phyloP scores from a whole-genome alignment of 2,329 filamentous ascomycete species.

The Taxawa tesnikishii region DNA sequence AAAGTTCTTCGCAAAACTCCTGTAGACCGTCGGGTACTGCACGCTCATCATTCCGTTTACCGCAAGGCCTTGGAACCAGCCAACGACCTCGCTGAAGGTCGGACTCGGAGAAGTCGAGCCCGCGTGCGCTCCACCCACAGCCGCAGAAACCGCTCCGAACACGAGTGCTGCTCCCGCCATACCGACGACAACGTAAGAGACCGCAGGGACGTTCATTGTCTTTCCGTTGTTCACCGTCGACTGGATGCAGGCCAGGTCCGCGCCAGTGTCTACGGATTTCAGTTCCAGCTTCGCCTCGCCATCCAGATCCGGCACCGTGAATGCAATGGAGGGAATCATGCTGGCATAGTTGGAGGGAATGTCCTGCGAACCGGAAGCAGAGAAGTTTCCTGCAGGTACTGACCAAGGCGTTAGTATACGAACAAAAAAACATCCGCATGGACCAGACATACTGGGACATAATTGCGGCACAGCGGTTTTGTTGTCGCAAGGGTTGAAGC shows the following conservation, averaged over 20 bases:
- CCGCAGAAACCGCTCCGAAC: slow-evolving; percentile 58
- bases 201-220: slow-evolving; percentile 59
- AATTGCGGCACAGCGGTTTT: slow-evolving; percentile 57
- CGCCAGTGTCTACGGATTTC: slow-evolving; percentile 43
- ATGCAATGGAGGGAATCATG: slow-evolving; percentile 78
- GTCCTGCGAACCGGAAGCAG: slow-evolving; percentile 56
- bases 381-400: slow-evolving; percentile 66
- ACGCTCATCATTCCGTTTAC: slow-evolving; percentile 95
- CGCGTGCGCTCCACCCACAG: slow-evolving; percentile 44
- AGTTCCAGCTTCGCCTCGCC: slow-evolving; percentile 73
- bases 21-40: slow-evolving; percentile 75
- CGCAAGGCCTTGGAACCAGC: slow-evolving; percentile 87
- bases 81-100: slow-evolving; percentile 72
- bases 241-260: slow-evolving; percentile 68
- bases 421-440: background rate
- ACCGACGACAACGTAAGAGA: slow-evolving; percentile 73
- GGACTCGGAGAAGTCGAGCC: slow-evolving; percentile 59
- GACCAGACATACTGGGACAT: slow-evolving; percentile 57
- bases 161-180: slow-evolving; percentile 74
- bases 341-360: slow-evolving; percentile 61
- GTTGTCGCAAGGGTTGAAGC: slow-evolving; percentile 70
- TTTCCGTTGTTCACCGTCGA: slow-evolving; percentile 81
- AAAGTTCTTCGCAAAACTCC: slow-evolving; percentile 86
- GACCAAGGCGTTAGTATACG: slow-evolving; percentile 9
- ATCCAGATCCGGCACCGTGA: slow-evolving; percentile 79